Percentiles rank a stretch among this genome's conserved stretches.
phyloP scores from a whole-genome alignment of 2,329 filamentous ascomycete genomes.

The Beauveria bassiana region DNA sequence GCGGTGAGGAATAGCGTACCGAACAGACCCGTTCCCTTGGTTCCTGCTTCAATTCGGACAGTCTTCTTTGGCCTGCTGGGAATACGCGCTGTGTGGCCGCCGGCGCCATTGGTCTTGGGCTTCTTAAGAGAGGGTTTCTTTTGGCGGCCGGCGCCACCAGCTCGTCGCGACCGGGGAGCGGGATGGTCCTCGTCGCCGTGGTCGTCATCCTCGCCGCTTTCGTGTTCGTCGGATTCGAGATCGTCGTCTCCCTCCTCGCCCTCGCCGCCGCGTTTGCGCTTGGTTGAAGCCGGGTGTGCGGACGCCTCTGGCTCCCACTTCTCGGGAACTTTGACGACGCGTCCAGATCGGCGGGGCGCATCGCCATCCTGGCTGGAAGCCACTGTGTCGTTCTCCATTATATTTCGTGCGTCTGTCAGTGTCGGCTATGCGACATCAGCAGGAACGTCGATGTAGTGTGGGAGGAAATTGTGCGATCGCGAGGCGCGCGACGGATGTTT shows the following conservation, averaged over 20 bases:
- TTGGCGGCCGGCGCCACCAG: conserved; percentile 36
- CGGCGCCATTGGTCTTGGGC: conserved; percentile 50
- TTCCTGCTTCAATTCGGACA: conserved; percentile 42
- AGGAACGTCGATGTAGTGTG: conserved; percentile 2
- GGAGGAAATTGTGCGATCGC: conserved; percentile 17
- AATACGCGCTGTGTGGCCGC: conserved; percentile 34
- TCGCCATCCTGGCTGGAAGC: conserved; percentile 43
- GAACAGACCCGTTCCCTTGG: conserved; percentile 47
- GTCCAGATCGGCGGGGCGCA: conserved; percentile 60
- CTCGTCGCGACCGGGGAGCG: conserved; percentile 29
- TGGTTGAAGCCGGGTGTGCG: conserved; percentile 35
- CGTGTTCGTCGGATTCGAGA: conserved; percentile 36
- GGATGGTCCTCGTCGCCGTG: conserved; percentile 38
- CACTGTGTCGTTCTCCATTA: conserved; percentile 46
- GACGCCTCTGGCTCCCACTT: conserved; percentile 49
- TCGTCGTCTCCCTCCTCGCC: conserved; percentile 39
- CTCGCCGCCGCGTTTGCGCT: conserved; percentile 51
- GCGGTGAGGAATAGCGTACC: conserved; percentile 32
- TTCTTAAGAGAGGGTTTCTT: conserved; percentile 57
- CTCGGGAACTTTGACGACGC: conserved; percentile 53
- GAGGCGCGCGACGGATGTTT: conserved; percentile 18
- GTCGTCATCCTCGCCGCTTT: conserved; percentile 36
- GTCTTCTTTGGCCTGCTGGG: conserved; percentile 50
- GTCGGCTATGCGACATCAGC: conserved; percentile 14
- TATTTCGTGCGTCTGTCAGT: conserved; percentile 23